Base-by-base conservation (phyloP, 2,329 filamentous ascomycete genomes). In the Aspergillus carbonarius region DNA sequence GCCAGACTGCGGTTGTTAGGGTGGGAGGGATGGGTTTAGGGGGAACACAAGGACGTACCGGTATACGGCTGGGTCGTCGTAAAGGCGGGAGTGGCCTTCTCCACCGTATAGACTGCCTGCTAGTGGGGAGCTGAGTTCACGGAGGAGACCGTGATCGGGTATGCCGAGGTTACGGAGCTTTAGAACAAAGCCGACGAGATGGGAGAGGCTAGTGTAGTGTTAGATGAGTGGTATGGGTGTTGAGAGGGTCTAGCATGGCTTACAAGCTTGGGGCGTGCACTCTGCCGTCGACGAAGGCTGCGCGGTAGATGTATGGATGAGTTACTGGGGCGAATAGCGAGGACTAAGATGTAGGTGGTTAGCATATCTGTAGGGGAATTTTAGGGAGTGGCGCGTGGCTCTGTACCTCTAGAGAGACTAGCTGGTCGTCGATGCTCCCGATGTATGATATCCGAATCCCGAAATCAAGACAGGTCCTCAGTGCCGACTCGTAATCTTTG, bases 391-490 rank as follows among this genome's bases (percentile, higher is more conserved):
- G 15, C 51, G 20, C 57, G 42, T 8, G 10, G 23, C 17, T 47
- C 68, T 78, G 70, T 74, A 90, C 89, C 81, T 97, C 93, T 71
- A 99, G 81, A 4, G 93, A 93, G 13, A 99, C 93, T 2, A 99
- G 82, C 74, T 99, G 95, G 74, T 99, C 95, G 72, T 99, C 95
- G 53, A 99, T 96, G 74, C 93, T 97, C 55, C 93, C 93, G 59
- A 96, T 83, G 72, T 93, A 97, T 0, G 92, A 90, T 50, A 98
- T 85, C 40, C 91, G 86, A 13, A 91, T 91, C 12, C 93, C 92
- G 67, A 91, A 89, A 15, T 88, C 83, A 6, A 99, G 79, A 1
- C 89, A 88, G 9, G 85, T 84, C 68, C 89, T 87, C 3, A 98
- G 78, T 0, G 92, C 87, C 27, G 86, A 81, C 66, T 91, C 87